Percentiles rank a stretch among this genome's conserved stretches.
These are phyloP conservation scores for Fusarium nelsonii DNA, from an alignment of 2,329 filamentous ascomycete genomes.

Conservation along the genomic window DNA sequence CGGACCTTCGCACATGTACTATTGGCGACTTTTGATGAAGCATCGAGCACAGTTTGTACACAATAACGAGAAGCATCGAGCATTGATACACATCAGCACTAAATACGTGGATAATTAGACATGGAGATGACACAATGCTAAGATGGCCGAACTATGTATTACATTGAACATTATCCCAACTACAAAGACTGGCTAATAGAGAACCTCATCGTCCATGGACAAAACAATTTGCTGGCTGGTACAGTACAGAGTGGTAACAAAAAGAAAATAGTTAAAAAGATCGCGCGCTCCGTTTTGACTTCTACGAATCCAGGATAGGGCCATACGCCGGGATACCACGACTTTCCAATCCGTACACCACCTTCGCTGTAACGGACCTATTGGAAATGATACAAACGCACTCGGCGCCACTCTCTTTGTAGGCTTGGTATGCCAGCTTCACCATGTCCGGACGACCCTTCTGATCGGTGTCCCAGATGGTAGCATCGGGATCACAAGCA, in stretches of 20 bases:
- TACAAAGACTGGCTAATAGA: background rate
- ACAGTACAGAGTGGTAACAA: background rate
- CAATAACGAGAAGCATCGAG: too few relatives aligned
- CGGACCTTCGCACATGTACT: rapidly evolving
- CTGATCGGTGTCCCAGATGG: conserved; percentile 66
- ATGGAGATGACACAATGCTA: background rate
- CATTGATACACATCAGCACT: too few relatives aligned
- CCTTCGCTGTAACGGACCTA: conserved; percentile 67
- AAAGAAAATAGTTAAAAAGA: background rate
- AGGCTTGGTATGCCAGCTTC: conserved; percentile 58
- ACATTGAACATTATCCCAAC: background rate
- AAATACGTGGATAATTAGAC: too few relatives aligned
- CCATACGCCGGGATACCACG: conserved; percentile 73
- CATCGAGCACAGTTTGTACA: background rate
- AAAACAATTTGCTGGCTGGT: background rate
- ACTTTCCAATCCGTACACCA: conserved; percentile 73
- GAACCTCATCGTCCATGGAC: background rate
- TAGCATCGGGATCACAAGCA: conserved; percentile 27
- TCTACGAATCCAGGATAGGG: conserved; percentile 70
- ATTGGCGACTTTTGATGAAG: too few relatives aligned
- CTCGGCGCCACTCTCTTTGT: conserved; percentile 66
- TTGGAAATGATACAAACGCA: conserved; percentile 78
- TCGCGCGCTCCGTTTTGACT: too few relatives aligned
- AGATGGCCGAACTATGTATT: background rate
- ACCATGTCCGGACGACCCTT: conserved; percentile 65